Percentiles rank a stretch among this genome's conserved stretches.
Evolutionary conservation across 2,329 filamentous ascomycete genomes (phyloP).

Genomic region (Diatrype stigma): DNA sequence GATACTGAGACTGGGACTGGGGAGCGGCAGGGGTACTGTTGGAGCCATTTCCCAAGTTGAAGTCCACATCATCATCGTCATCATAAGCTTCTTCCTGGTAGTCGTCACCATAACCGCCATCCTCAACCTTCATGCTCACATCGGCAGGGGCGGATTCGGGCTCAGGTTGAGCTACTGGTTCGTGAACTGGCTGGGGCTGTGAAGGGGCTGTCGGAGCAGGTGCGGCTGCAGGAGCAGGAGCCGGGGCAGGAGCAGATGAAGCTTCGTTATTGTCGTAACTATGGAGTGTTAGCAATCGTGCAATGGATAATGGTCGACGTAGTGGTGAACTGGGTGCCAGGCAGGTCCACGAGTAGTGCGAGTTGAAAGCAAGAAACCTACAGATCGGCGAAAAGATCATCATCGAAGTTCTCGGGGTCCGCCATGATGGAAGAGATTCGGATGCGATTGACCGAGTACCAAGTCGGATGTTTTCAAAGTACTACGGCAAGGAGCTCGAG

Average conservation of each 20-base stretch:
- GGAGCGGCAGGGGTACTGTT: constrained; percentile 21
- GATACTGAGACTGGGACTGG: constrained; percentile 29
- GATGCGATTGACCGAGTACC: not conserved
- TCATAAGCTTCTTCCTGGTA: constrained; percentile 43
- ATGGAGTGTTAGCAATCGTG: constrained; percentile 8
- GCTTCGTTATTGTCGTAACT: constrained; percentile 67
- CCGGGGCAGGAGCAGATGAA: constrained; percentile 33
- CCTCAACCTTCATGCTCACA: constrained; percentile 21
- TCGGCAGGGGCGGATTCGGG: constrained; percentile 26
- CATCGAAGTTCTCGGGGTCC: constrained; percentile 78
- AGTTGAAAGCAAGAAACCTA: constrained; percentile 45
- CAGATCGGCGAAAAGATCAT: constrained; percentile 95
- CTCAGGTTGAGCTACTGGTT: constrained; percentile 29
- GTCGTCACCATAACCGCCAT: constrained; percentile 35
- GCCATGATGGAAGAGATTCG: constrained; percentile 54
- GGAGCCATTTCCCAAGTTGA: constrained; percentile 48
- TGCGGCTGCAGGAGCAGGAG: constrained; percentile 20
- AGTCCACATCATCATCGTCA: constrained; percentile 56
- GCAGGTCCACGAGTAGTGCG: not conserved
- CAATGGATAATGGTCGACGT: constrained; percentile 1
- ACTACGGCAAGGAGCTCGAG: too few species aligned
- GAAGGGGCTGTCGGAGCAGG: constrained; percentile 16
- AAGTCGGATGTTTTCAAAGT: too few species aligned
- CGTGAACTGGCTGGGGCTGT: constrained; percentile 21
- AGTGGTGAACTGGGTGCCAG: too few species aligned